Conservation (phyloP, 768 basidiomycete genomes). For the Lactarius sp. region DNA sequence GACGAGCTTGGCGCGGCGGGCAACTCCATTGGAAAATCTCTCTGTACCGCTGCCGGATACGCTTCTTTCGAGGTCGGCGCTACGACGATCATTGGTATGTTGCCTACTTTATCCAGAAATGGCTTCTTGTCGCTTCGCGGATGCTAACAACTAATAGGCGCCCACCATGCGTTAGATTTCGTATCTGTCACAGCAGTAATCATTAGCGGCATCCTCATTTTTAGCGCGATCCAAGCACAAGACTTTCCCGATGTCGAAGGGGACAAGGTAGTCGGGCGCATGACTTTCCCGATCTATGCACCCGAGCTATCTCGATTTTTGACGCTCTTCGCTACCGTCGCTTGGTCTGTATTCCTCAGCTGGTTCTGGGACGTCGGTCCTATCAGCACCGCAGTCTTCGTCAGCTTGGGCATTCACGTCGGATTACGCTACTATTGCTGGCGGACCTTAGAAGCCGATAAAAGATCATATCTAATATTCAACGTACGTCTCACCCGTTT, state of each 20-base stretch:
- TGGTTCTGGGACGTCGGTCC: constrained; percentile 26
- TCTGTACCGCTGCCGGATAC: constrained; percentile 26
- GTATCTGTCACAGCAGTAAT: constrained; percentile 23
- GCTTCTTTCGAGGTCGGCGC: constrained; percentile 27
- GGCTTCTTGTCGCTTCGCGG: background rate
- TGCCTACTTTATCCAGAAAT: background rate
- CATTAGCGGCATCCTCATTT: constrained; percentile 24
- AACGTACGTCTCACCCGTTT: constrained; percentile 25
- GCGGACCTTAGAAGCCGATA: constrained; percentile 23
- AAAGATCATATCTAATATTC: constrained; percentile 25
- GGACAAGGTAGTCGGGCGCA: constrained; percentile 25
- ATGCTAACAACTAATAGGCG: background rate
- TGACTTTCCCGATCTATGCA: constrained; percentile 28
- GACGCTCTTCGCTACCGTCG: constrained; percentile 24
- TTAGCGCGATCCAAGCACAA: constrained; percentile 27
- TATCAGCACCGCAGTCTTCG: constrained; percentile 16
- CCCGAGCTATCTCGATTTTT: constrained; percentile 24
- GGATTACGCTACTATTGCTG: constrained; percentile 24
- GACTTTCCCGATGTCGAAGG: constrained; percentile 30
- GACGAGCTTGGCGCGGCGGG: constrained; percentile 18
- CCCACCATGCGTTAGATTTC: constrained; percentile 14
- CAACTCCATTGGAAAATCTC: constrained; percentile 23
- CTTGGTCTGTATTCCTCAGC: constrained; percentile 27
- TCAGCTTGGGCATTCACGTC: constrained; percentile 23
- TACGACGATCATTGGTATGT: constrained; percentile 20